Base-by-base conservation (phyloP, 2,329 filamentous ascomycete genomes). In the Akanthomyces lecanii region DNA sequence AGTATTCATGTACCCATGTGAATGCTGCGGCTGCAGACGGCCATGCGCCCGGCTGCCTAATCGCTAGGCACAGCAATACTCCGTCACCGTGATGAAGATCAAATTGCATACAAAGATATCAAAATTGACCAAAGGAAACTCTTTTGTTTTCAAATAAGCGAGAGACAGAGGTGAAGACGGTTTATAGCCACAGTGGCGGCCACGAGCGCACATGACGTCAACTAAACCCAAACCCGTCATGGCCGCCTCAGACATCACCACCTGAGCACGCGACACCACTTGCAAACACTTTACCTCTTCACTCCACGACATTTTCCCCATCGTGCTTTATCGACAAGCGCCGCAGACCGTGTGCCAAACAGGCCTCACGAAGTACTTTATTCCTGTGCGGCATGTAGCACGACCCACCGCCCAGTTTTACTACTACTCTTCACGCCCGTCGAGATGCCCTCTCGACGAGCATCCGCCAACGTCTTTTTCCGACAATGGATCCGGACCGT, bases 401-500 rank as follows among this genome's bases (percentile, higher is more conserved):
- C 36, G 18, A 33, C 23, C 30, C 30, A 25, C 5, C 44, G 7
- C 30, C 18, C 5, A 30, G 45, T 25, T 3, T 12, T 42, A 23
- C 12, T 23, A 40, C 45, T 10, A 21, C 21, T 5, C n/a, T 4
- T 10, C 10, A 8, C 21, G 6, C 11, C 40, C 28, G 52, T 11
- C 61, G 30, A 11, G 47, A 63, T 63, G 61, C 54, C 61, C 21
- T 57, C 48, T 18, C 23, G 10, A 47, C 53, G 50, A 38, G 56
- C 50, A 16, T 21, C 38, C 36, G 38, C 28, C 4, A n/a, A 64
- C 28, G 21, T 53, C 1, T 75, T 76, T 38, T 28, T 70, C 28
- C 55, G 56, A 38, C 63, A 84, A 70, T 89, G 86, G 86, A 65
- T 87, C 65, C 82, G 81, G 63, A 74, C 81, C 6, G 84, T 82